Evolutionary conservation across 176 grass and related monocot genomes (phyloP).

Genomic region (Tuctoria greenei): DNA sequence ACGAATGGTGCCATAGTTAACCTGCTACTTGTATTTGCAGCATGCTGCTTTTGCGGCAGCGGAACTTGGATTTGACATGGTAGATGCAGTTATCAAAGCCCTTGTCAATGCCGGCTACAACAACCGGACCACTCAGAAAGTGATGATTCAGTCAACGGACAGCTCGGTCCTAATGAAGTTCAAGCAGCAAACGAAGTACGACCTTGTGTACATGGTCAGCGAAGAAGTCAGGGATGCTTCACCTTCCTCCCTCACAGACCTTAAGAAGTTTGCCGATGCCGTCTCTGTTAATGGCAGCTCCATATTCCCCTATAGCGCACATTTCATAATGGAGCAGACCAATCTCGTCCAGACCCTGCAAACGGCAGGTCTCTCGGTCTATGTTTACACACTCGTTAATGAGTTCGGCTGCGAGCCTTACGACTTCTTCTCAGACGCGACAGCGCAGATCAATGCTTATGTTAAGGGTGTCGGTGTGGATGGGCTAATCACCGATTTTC

Average conservation of each 20-base stretch:
- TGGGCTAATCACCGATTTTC: conserved; percentile 82
- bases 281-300: conserved; percentile 52
- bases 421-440: conserved; percentile 71
- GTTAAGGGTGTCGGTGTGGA: conserved; percentile 57
- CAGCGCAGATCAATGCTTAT: conserved; percentile 61
- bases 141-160: conserved; percentile 75
- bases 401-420: conserved; percentile 74
- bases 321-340: conserved; percentile 49
- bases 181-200: conserved; percentile 70
- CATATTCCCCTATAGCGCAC: conserved; percentile 43
- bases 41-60: conserved; percentile 65
- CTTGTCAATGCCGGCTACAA: conserved; percentile 54
- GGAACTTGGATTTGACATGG: conserved; percentile 64
- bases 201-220: conserved; percentile 74
- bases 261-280: conserved; percentile 65
- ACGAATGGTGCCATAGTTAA: background rate
- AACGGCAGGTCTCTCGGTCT: conserved; percentile 58
- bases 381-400: conserved; percentile 65
- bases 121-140: conserved; percentile 52
- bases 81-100: conserved; percentile 53
- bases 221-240: conserved; percentile 53
- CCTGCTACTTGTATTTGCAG: conserved; percentile 45
- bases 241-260: conserved; percentile 52
- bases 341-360: conserved; percentile 65
- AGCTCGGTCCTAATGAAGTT: conserved; percentile 78